A percentile compares a stretch with the other conserved stretches of the same genome.
These are phyloP conservation scores for Colletotrichum caudatum DNA, from an alignment of 2,329 filamentous ascomycete genomes.

Conservation along the genomic window DNA sequence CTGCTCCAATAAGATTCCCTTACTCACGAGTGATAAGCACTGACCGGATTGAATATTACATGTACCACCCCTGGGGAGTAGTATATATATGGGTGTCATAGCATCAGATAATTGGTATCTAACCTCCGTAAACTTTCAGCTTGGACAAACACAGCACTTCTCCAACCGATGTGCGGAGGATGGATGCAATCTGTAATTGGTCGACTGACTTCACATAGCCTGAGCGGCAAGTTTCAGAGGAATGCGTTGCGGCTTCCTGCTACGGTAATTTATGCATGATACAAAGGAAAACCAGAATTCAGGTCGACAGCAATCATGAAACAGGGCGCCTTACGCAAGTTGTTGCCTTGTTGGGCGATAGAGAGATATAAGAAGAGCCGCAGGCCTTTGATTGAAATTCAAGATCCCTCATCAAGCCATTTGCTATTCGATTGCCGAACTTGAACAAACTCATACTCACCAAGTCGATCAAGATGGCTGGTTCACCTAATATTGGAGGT, in stretches of 20 bases:
- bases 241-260: background rate
- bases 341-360: too few relatives aligned
- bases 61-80: too few relatives aligned
- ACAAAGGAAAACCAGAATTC: too few relatives aligned
- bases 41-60: too few relatives aligned
- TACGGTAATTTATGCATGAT: background rate
- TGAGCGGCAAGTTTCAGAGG: background rate
- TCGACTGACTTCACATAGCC: accelerated
- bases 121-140: background rate
- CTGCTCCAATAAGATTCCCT: too few relatives aligned
- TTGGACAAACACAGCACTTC: background rate
- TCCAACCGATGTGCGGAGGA: background rate
- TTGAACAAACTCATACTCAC: background rate
- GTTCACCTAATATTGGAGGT: slow-evolving; percentile 13
- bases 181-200: background rate
- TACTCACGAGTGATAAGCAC: too few relatives aligned
- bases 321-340: background rate
- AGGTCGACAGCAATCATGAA: background rate
- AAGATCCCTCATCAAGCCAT: background rate
- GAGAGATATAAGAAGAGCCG: background rate
- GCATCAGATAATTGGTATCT: background rate
- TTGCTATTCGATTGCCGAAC: too few relatives aligned
- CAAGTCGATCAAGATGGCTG: slow-evolving; percentile 11
- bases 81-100: background rate
- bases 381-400: too few relatives aligned